Conservation (phyloP, 768 basidiomycete genomes). For the Daedalea quercina region DNA sequence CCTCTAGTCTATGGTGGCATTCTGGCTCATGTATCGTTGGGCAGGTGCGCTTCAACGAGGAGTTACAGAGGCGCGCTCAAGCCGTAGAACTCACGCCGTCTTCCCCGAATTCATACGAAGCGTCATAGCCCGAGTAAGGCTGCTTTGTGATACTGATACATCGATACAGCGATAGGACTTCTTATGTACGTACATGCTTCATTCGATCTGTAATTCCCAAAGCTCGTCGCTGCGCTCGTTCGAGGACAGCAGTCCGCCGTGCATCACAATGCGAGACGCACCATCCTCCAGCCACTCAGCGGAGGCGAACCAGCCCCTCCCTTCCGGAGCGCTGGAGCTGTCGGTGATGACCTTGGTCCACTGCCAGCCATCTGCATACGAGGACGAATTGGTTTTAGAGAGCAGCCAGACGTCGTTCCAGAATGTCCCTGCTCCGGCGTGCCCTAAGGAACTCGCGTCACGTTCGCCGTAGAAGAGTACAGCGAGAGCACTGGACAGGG, state of each 20-base stretch:
- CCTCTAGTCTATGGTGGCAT: neutral
- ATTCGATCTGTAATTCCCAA: conserved; percentile 31
- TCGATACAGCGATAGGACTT: neutral
- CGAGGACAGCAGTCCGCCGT: conserved; percentile 33
- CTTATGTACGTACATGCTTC: neutral
- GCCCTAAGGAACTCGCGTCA: conserved; percentile 28
- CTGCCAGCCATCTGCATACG: neutral
- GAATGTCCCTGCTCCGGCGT: conserved; percentile 34
- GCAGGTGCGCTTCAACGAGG: conserved; percentile 29
- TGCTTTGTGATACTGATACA: neutral
- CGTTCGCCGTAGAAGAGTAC: conserved; percentile 32
- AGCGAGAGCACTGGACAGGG: conserved; percentile 17
- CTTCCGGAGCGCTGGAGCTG: conserved; percentile 16
- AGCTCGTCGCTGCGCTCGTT: conserved; percentile 36
- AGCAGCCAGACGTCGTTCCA: conserved; percentile 34
- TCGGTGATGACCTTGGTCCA: neutral
- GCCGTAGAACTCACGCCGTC: conserved; percentile 23
- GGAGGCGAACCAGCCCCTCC: conserved; percentile 38
- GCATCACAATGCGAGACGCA: conserved; percentile 12
- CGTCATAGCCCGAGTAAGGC: neutral
- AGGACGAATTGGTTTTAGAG: conserved; percentile 3
- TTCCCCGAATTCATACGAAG: conserved; percentile 5
- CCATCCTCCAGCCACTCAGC: conserved; percentile 20
- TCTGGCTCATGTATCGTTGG: neutral
- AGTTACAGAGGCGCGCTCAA: conserved; percentile 29